These are phyloP conservation scores for Pythium brachiatum DNA, from an alignment of 352 stramenopile genomes.

Conservation along the genomic window DNA sequence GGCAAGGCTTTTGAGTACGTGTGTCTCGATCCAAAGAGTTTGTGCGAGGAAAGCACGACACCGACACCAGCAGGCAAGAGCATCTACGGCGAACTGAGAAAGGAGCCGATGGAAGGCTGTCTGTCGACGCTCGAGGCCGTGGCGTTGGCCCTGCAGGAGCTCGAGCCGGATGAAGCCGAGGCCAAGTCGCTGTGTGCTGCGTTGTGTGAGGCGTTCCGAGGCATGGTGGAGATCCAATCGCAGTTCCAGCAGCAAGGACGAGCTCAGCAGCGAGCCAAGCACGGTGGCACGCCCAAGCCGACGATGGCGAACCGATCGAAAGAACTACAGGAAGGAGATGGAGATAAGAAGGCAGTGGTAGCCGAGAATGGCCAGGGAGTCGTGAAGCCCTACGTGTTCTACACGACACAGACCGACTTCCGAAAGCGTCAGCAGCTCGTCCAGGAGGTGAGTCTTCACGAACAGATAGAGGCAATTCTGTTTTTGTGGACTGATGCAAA, in stretches of 20 bases:
- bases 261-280: slow-evolving; percentile 14
- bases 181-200: slow-evolving; percentile 22
- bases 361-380: background rate
- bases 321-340: slow-evolving; percentile 17
- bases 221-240: slow-evolving; percentile 59
- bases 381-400: slow-evolving; percentile 56
- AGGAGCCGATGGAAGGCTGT: slow-evolving; percentile 71
- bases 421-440: slow-evolving; percentile 51
- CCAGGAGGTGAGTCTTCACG: slow-evolving; percentile 35
- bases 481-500: background rate
- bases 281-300: slow-evolving; percentile 22
- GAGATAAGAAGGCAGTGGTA: slow-evolving; percentile 15
- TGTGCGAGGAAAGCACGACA: background rate
- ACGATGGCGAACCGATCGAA: background rate
- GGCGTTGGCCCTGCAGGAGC: slow-evolving; percentile 36
- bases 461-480: too few relatives aligned
- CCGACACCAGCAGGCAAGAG: slow-evolving; percentile 21
- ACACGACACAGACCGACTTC: slow-evolving; percentile 52
- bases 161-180: slow-evolving; percentile 32
- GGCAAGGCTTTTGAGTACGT: slow-evolving; percentile 45
- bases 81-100: slow-evolving; percentile 66
- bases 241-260: slow-evolving; percentile 30
- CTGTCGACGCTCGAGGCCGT: slow-evolving; percentile 76
- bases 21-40: slow-evolving; percentile 29
- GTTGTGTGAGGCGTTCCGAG: slow-evolving; percentile 46